These are phyloP conservation scores for Borovskyia barvae DNA, from an alignment of 208 protist species.

Conservation along the genomic window DNA sequence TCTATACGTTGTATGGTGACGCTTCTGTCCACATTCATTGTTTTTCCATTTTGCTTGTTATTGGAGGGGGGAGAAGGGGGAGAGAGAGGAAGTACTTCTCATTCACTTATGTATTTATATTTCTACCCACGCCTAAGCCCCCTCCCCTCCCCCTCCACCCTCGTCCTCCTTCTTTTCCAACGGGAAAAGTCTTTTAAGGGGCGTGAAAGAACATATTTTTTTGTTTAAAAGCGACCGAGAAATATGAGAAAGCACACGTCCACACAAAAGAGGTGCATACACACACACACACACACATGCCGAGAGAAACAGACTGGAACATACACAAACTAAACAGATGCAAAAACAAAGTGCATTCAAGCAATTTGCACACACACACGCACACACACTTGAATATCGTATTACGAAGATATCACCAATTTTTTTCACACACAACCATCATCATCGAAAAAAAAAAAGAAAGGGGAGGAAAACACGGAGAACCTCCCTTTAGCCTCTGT, in stretches of 20 bases:
- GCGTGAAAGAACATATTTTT: too few species aligned
- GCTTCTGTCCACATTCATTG: neutral
- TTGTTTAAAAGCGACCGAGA: conserved; percentile 1
- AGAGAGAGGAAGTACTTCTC: conserved; percentile 6
- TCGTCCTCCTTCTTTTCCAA: too few species aligned
- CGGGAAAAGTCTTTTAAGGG: too few species aligned
- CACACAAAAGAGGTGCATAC: conserved; percentile 7
- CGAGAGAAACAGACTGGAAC: conserved; percentile 4
- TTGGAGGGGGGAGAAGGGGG: neutral
- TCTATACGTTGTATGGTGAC: too few species aligned
- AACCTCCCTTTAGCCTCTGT: neutral
- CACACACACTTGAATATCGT: too few species aligned
- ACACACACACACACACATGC: conserved; percentile 2
- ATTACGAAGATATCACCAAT: too few species aligned
- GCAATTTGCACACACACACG: too few species aligned
- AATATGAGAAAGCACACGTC: conserved; percentile 5
- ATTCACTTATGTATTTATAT: too few species aligned
- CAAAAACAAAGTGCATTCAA: conserved; percentile 12
- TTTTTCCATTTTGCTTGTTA: neutral
- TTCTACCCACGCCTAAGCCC: too few species aligned
- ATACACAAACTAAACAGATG: conserved; percentile 1
- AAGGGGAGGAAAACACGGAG: conserved; percentile 1
- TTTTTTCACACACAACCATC: too few species aligned
- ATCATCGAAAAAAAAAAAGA: conserved; percentile 1
- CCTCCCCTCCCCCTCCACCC: too few species aligned